Evolutionary conservation across 768 basidiomycete genomes (phyloP).

Genomic region (Rickenella mellea): DNA sequence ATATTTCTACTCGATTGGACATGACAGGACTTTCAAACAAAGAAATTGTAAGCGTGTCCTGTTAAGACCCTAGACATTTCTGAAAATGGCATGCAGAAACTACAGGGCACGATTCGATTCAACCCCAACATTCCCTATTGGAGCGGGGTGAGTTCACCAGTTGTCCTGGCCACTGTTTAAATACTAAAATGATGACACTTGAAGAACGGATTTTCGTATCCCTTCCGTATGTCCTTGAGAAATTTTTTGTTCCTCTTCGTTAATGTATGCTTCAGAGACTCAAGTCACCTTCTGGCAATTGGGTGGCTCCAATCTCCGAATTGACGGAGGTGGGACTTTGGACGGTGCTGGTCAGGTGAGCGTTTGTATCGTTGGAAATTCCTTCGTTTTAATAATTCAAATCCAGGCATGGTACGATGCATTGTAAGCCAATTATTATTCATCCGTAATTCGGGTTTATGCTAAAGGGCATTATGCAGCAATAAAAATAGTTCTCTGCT

Average conservation of each 20-base stretch:
- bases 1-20: constrained; percentile 39
- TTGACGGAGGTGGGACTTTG: constrained; percentile 54
- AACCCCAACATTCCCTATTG: constrained; percentile 42
- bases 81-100: constrained; percentile 23
- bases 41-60: constrained; percentile 39
- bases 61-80: no score
- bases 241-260: not conserved
- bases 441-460: not conserved
- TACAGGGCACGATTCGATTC: constrained; percentile 44
- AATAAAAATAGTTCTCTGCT: constrained; percentile 35
- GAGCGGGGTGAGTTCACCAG: constrained; percentile 27
- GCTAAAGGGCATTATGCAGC: constrained; percentile 15
- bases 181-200: no score
- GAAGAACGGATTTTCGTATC: constrained; percentile 41
- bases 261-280: constrained; percentile 17
- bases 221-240: constrained; percentile 23
- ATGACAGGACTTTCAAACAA: constrained; percentile 43
- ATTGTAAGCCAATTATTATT: constrained; percentile 22
- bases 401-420: constrained; percentile 46
- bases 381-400: not conserved
- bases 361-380: constrained; percentile 7
- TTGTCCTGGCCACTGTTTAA: not conserved
- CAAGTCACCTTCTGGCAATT: constrained; percentile 48
- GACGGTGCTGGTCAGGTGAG: constrained; percentile 56
- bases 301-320: constrained; percentile 35